Evolutionary conservation across 805 yeast species (phyloP).

Genomic region (Limtongia smithiae): DNA sequence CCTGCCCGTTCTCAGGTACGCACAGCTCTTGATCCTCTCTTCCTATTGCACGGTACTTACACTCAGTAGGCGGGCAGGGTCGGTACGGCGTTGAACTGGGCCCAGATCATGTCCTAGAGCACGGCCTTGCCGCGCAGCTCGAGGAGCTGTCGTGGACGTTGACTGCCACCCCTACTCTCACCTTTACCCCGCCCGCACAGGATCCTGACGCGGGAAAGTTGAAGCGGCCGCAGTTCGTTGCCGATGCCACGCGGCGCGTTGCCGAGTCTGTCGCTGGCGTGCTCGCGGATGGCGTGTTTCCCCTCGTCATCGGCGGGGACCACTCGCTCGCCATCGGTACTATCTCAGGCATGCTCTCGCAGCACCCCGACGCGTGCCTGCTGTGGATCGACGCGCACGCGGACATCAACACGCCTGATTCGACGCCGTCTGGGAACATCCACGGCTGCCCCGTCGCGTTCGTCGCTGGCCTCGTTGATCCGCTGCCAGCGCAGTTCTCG

Average conservation of each 20-base stretch:
- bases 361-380: conserved; percentile 81
- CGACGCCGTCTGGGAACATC: conserved; percentile 82
- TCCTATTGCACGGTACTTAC: no score
- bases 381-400: conserved; percentile 99
- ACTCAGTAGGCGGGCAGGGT: conserved; percentile 74
- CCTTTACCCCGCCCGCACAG: conserved; percentile 36
- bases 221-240: conserved; percentile 75
- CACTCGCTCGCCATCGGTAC: conserved; percentile 96
- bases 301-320: conserved; percentile 92
- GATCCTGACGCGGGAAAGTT: conserved; percentile 54
- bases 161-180: conserved; percentile 26
- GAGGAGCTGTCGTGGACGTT: conserved; percentile 70
- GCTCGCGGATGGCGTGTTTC: conserved; percentile 49
- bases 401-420: conserved; percentile 83
- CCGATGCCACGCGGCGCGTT: conserved; percentile 63
- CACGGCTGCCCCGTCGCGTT: conserved; percentile 97
- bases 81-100: conserved; percentile 92
- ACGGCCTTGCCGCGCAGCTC: conserved; percentile 65
- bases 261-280: conserved; percentile 59
- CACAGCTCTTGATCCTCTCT: neutral
- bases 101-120: conserved; percentile 72
- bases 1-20: conserved; percentile 73
- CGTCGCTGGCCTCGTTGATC: conserved; percentile 69
- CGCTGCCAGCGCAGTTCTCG: conserved; percentile 61
- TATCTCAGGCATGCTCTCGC: conserved; percentile 72